Conservation (phyloP, 2,329 filamentous ascomycete genomes). For the Diaporthe sp. region DNA sequence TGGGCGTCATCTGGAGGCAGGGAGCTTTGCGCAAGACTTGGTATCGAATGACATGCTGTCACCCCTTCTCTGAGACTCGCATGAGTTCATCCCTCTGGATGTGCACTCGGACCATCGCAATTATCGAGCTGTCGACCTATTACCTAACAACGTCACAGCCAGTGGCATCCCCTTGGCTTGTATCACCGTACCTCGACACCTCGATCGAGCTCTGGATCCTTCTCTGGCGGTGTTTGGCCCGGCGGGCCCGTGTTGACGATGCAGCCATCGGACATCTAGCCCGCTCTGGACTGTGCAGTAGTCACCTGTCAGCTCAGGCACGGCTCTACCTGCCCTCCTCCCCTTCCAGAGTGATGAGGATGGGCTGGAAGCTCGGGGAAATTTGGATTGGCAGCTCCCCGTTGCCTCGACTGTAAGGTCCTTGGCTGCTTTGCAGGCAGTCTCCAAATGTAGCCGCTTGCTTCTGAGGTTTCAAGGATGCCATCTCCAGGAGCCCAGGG, state of each 20-base stretch:
- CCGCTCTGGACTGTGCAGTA: slow-evolving; percentile 27
- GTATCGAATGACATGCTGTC: slow-evolving; percentile 29
- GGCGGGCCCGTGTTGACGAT: slow-evolving; percentile 18
- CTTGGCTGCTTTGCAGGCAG: not conserved
- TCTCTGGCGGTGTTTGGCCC: slow-evolving; percentile 14
- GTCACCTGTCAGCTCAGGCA: slow-evolving; percentile 32
- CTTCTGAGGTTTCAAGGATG: slow-evolving; percentile 26
- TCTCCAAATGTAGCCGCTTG: slow-evolving; percentile 9
- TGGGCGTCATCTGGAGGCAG: slow-evolving; percentile 21
- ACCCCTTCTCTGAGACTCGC: slow-evolving; percentile 31
- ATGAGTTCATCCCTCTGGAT: slow-evolving; percentile 26
- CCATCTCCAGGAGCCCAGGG: slow-evolving; percentile 8
- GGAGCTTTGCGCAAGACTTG: slow-evolving; percentile 6
- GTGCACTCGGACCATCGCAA: slow-evolving; percentile 19
- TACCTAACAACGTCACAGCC: slow-evolving; percentile 35
- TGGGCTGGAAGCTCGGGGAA: slow-evolving; percentile 18
- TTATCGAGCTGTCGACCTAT: slow-evolving; percentile 3
- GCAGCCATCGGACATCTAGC: slow-evolving; percentile 24
- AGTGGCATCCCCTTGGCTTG: slow-evolving; percentile 15
- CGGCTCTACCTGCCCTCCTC: slow-evolving; percentile 20
- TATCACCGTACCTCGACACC: not conserved
- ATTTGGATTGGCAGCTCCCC: slow-evolving; percentile 6
- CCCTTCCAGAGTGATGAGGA: slow-evolving; percentile 1
- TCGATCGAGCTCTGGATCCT: not conserved
- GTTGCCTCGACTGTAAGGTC: not conserved